phyloP scores from a whole-genome alignment of 2,329 filamentous ascomycete genomes.

The Amylocarpus encephaloides region DNA sequence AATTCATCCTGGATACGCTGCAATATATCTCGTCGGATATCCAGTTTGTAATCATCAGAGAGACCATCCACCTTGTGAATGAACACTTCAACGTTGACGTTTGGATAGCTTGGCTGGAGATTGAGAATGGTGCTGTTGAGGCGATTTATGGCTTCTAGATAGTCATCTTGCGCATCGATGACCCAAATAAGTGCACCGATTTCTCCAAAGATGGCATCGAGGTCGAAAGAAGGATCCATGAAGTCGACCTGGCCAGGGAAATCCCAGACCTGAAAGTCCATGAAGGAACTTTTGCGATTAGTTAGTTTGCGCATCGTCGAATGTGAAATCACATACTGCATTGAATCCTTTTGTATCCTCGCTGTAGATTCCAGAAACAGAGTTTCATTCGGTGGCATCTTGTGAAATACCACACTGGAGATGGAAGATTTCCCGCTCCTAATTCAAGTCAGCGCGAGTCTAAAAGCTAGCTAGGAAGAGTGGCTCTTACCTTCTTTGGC shows the following conservation, averaged over 20 bases:
- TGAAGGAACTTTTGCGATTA: constrained; percentile 69
- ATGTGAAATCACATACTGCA: constrained; percentile 61
- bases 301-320: constrained; percentile 4
- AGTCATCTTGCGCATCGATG: constrained; percentile 97
- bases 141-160: constrained; percentile 80
- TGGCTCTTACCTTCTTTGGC: constrained; percentile 70
- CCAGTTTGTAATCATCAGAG: constrained; percentile 91
- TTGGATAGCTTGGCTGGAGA: constrained; percentile 80
- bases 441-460: constrained; percentile 19
- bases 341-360: constrained; percentile 86
- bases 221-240: constrained; percentile 81
- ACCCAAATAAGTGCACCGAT: constrained; percentile 97
- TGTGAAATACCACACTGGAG: constrained; percentile 98
- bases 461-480: not conserved
- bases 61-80: constrained; percentile 99
- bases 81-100: constrained; percentile 96
- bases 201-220: constrained; percentile 88
- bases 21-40: constrained; percentile 93
- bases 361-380: constrained; percentile 93
- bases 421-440: constrained; percentile 99
- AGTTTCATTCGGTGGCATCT: constrained; percentile 91
- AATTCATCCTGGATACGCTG: constrained; percentile 96
- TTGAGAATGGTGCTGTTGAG: constrained; percentile 86
- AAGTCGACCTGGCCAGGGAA: constrained; percentile 94
- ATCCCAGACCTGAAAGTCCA: constrained; percentile 99